Base-by-base conservation (phyloP, 331 rosid genomes). In the Acacia pycnantha region DNA sequence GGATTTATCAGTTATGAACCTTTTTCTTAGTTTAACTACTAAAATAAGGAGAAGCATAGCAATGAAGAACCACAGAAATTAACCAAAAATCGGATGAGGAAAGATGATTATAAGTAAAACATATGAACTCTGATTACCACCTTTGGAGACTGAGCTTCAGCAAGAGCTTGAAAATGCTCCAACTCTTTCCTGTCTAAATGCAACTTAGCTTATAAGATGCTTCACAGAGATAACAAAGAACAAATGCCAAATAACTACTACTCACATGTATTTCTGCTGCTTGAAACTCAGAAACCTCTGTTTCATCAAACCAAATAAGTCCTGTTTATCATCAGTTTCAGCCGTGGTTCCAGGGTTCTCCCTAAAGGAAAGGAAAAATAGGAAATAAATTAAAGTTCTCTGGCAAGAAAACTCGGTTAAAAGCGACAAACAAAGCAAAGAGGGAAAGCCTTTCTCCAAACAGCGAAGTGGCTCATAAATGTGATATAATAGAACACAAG, bases 121-220 rank as follows among this genome's bases (percentile, higher is more conserved):
- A 8, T 6, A 14, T 15, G n/a, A 58, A 18, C 41, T n/a, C 4
- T 10, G 27, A 7, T 27, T 79, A 74, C 46, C 54, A 95, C 99
- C 98, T 93, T 95, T 16, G 99, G 99, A 70, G 53, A 84, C 81
- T 95, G 98, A 70, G 68, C 91, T 83, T 92, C 88, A 80, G 97
- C 92, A 73, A 95, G 93, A 74, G 83, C 82, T 82, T 81, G 89
- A 88, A 87, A 95, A 82, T 81, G 92, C 82, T 90, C 90, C 74
- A 82, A 82, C 79, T 92, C 87, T 89, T 88, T 83, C 80, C 99
- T 95, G 91, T 79, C 83, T 80, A 87, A 72, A 80, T 47, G 83
- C 81, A 87, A 76, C n/a, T 67, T 43, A 73, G 74, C 76, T 53
- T 43, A 40, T 71, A 73, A 77, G 84, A 33, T 46, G 75, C 68